Evolutionary conservation across 192 early-diverging fungal genomes (phyloP), one percentile per base, ranked within the genome.

Genomic region (Backusella sp.): DNA sequence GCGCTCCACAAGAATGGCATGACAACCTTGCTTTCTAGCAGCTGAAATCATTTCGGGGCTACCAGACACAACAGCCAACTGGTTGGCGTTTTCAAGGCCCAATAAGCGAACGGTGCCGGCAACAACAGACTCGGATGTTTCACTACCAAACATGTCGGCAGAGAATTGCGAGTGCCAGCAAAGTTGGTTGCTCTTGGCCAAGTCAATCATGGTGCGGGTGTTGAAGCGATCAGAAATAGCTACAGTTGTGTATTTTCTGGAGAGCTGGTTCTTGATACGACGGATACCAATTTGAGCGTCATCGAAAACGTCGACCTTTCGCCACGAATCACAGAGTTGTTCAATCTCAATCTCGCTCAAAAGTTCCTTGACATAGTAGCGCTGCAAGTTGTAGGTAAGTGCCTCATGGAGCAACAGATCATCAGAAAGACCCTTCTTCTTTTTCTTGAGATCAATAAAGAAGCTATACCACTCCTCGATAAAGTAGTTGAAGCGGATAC

Each of bases 131-230:
- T 74, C 62, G 12, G 73, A 37, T 28, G 21, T 23, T 14, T n/a
- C 17, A 34, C 17, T 21, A 9, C 30, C 30, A 34, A 78, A 68
- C 66, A 73, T 73, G 9, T 79, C 73, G 7, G 73, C 26, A 41
- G 67, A 62, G 73, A 79, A 65, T 56, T 79, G 77, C 26, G 77
- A 66, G 62, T 79, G 72, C 72, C 72, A 79, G 73, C 77, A 79
- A 8, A 79, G 72, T 23, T 73, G 74, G 35, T 39, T 66, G 19
- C 62, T 73, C 30, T 56, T 66, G 21, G 77, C 77, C 69, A 74
- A 36, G 21, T 53, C 37, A 23, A 79, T 28, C 72, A 79, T 73
- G 4, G 72, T 46, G 12, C 72, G 46, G 5, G 77, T 79, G 21
- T 73, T 74, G 6, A 79, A 39, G 6, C 53, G 42, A 46, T 68